phyloP scores from a whole-genome alignment of 352 stramenopile species.

The Phytopythium sindhum region DNA sequence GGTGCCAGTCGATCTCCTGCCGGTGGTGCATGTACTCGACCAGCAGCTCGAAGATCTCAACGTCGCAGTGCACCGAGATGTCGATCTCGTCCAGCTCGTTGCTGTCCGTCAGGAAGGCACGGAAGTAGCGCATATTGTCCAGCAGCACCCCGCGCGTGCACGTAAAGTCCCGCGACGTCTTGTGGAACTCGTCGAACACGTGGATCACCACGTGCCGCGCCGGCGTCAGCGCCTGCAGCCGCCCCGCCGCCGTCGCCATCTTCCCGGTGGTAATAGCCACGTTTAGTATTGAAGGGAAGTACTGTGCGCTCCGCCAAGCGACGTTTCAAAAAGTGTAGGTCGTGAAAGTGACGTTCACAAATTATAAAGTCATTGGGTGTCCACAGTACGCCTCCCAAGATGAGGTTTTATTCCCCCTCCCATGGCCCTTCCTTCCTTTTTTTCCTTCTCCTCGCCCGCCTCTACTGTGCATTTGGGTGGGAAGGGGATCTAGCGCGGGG shows the following conservation, averaged over 20 bases:
- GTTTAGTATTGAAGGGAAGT: too few species aligned
- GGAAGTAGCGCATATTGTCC: constrained; percentile 91
- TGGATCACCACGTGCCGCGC: constrained; percentile 78
- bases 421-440: neutral
- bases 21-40: constrained; percentile 84
- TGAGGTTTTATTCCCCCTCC: neutral
- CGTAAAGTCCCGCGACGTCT: constrained; percentile 82
- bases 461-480: neutral
- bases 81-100: constrained; percentile 89
- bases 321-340: constrained; percentile 1
- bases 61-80: constrained; percentile 92
- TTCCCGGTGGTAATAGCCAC: too few species aligned
- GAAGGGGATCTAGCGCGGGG: neutral
- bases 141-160: constrained; percentile 80
- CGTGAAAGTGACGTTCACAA: neutral
- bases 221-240: neutral
- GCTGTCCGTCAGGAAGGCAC: constrained; percentile 67
- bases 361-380: neutral
- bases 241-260: neutral
- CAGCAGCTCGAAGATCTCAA: constrained; percentile 91
- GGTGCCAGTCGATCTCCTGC: constrained; percentile 34
- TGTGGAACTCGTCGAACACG: constrained; percentile 88
- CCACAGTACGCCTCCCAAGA: neutral
- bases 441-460: neutral
- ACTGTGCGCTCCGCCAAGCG: neutral